phyloP scores from a whole-genome alignment of 495 filamentous ascomycete genomes.

The Aspergillus heteromorphus region DNA sequence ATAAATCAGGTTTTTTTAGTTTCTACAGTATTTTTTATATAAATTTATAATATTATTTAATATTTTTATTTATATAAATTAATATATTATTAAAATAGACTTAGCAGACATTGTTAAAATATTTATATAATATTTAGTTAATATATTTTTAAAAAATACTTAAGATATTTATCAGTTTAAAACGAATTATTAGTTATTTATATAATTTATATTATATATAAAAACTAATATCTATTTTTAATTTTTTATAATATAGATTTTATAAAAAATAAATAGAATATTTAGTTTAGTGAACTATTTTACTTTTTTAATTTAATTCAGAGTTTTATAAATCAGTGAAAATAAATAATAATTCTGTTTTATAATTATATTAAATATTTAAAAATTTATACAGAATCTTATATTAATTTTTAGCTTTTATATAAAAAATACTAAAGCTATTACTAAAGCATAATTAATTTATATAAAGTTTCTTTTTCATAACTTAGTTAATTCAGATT shows the following conservation, averaged over 20 bases:
- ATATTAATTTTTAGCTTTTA: not conserved
- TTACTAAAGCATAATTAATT: not conserved
- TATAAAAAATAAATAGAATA: not conserved
- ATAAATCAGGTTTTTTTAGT: too few species aligned
- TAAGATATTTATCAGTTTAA: conserved; percentile 2
- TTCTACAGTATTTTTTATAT: conserved; percentile 2
- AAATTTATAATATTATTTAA: not conserved
- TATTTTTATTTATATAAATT: conserved; percentile 1
- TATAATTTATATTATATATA: conserved; percentile 7
- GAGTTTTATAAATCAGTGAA: conserved; percentile 5
- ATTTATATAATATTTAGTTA: not conserved
- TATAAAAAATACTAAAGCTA: not conserved
- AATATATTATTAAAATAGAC: conserved; percentile 6
- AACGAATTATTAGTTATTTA: too few species aligned
- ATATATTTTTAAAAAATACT: conserved; percentile 7
- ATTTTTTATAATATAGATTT: not conserved
- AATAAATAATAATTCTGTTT: conserved; percentile 1
- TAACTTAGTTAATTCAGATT: not conserved
- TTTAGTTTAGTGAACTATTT: too few species aligned
- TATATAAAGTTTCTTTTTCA: conserved; percentile 1
- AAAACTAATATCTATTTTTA: conserved; percentile 4
- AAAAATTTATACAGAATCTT: conserved; percentile 1
- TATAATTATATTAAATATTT: conserved; percentile 6
- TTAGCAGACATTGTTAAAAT: conserved; percentile 1
- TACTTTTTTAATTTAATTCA: too few species aligned